Evolutionary conservation across 257 asterid genomes (phyloP).

Genomic region (Gardenia jasminoides): DNA sequence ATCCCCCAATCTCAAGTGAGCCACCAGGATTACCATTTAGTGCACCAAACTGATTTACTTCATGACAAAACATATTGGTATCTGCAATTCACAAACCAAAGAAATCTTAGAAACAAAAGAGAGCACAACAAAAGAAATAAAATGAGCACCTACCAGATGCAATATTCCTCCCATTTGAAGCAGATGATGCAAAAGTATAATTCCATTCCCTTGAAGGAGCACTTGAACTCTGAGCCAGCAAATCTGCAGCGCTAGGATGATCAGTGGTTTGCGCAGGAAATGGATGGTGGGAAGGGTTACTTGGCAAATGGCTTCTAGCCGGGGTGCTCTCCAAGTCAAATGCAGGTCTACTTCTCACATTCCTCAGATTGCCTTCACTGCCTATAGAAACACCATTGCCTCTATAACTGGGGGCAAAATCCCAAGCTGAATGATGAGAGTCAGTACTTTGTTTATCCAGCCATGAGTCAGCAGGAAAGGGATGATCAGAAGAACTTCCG

Average conservation of each 20-base stretch:
- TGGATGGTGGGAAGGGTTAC: conserved; percentile 39
- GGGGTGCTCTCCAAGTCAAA: conserved; percentile 43
- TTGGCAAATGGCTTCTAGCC: conserved; percentile 42
- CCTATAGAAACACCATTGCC: conserved; percentile 52
- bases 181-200: conserved; percentile 36
- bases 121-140: not conserved
- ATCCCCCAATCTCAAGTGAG: conserved; percentile 45
- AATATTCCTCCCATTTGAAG: conserved; percentile 43
- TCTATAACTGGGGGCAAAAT: conserved; percentile 45
- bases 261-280: conserved; percentile 35
- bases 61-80: conserved; percentile 47
- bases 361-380: conserved; percentile 55
- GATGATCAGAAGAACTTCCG: conserved; percentile 70
- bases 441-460: conserved; percentile 57
- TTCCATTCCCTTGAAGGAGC: conserved; percentile 54
- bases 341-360: conserved; percentile 67
- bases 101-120: conserved; percentile 17
- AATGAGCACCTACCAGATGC: conserved; percentile 46
- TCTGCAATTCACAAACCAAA: conserved; percentile 40
- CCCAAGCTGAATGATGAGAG: conserved; percentile 49
- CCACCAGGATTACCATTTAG: conserved; percentile 40
- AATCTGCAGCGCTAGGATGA: conserved; percentile 39
- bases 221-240: conserved; percentile 48
- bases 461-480: conserved; percentile 49
- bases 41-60: conserved; percentile 35